phyloP scores from a whole-genome alignment of 768 basidiomycete species.

The Polyporus arcularius region DNA sequence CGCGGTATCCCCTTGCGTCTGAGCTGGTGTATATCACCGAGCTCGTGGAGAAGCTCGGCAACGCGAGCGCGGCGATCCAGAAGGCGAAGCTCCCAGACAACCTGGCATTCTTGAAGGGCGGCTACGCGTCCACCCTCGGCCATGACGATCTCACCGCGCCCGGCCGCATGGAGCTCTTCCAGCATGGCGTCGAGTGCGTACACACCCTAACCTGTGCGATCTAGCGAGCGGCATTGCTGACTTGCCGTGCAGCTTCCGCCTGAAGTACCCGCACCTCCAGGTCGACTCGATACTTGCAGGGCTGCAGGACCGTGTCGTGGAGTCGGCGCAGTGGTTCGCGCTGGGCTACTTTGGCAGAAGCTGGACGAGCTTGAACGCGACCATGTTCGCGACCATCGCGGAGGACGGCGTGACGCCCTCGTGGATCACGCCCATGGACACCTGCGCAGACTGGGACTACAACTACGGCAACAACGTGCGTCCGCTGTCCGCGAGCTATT shows the following conservation, averaged over 20 bases:
- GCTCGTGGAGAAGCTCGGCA: conserved; percentile 35
- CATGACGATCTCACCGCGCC: conserved; percentile 38
- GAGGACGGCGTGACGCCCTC: conserved; percentile 39
- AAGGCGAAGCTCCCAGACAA: conserved; percentile 32
- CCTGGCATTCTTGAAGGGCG: conserved; percentile 40
- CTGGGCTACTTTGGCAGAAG: conserved; percentile 39
- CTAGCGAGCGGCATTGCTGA: not conserved
- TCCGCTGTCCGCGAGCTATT: not conserved
- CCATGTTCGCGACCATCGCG: conserved; percentile 31
- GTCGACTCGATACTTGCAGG: conserved; percentile 32
- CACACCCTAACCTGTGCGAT: too few relatives aligned
- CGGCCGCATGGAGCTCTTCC: conserved; percentile 41
- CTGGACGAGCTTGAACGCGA: conserved; percentile 28
- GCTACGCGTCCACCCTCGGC: conserved; percentile 36
- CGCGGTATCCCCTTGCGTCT: conserved; percentile 38
- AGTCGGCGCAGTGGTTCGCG: conserved; percentile 44
- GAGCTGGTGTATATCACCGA: conserved; percentile 34
- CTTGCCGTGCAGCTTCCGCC: conserved; percentile 26
- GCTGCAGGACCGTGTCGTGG: conserved; percentile 39
- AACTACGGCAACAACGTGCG: conserved; percentile 32
- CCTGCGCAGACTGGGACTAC: conserved; percentile 39
- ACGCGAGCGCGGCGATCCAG: conserved; percentile 25
- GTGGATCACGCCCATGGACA: conserved; percentile 45
- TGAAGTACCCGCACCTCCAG: conserved; percentile 32
- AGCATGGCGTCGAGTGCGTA: conserved; percentile 40